These are phyloP conservation scores for Geotrichum australiense DNA, from an alignment of 1,139 yeast genomes.

Conservation along the genomic window DNA sequence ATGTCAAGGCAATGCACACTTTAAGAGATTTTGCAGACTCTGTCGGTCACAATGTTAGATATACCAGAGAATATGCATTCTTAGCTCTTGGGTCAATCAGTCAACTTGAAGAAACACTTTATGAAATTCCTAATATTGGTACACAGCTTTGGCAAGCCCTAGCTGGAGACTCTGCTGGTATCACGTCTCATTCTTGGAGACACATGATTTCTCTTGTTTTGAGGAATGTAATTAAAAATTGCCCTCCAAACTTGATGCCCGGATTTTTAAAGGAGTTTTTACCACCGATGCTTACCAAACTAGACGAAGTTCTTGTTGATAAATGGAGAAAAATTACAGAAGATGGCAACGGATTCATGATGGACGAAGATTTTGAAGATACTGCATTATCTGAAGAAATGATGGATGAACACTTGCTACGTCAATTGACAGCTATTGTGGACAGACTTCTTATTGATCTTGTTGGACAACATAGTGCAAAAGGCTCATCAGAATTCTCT, in stretches of 20 bases:
- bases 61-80: conserved; percentile 93
- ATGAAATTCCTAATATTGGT: conserved; percentile 79
- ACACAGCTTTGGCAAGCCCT: conserved; percentile 72
- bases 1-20: conserved; percentile 88
- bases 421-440: conserved; percentile 92
- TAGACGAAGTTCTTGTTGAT: conserved; percentile 60
- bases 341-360: conserved; percentile 63
- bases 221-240: conserved; percentile 77
- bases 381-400: conserved; percentile 91
- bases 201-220: conserved; percentile 89
- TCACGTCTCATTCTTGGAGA: conserved; percentile 93
- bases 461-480: conserved; percentile 54
- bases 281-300: conserved; percentile 64
- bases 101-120: conserved; percentile 82
- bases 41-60: conserved; percentile 93
- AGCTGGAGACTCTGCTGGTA: conserved; percentile 78
- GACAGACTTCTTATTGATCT: conserved; percentile 83
- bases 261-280: conserved; percentile 69
- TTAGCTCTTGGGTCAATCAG: conserved; percentile 85
- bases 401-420: conserved; percentile 92
- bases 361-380: conserved; percentile 45
- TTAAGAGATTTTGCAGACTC: conserved; percentile 95
- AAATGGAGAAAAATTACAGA: conserved; percentile 72
- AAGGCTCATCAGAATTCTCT: conserved; percentile 18
- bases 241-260: conserved; percentile 66